A percentile compares a stretch with the other conserved stretches of the same genome.
Conservation (phyloP, 345 rosid genomes). For the Mercurialis annua region DNA sequence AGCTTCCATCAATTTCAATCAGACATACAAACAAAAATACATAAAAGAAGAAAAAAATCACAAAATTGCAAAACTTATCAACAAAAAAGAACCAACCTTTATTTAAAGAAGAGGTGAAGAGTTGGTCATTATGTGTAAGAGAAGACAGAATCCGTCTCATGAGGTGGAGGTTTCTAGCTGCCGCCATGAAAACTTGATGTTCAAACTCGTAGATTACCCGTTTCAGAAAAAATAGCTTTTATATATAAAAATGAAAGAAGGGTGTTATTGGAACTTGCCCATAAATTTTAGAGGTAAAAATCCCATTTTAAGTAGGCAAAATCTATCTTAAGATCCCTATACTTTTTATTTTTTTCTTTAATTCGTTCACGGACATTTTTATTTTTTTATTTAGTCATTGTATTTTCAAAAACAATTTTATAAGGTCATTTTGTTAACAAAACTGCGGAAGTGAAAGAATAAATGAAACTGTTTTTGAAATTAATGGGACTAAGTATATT, state of each 20-base stretch:
- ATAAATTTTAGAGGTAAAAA: too few relatives aligned
- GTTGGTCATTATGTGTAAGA: constrained; percentile 9
- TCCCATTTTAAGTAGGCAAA: too few relatives aligned
- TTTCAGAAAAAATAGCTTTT: not conserved
- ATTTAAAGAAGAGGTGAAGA: constrained; percentile 4
- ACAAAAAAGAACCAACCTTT: constrained; percentile 21
- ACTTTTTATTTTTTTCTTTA: too few relatives aligned
- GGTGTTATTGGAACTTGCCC: not conserved
- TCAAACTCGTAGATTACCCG: not conserved
- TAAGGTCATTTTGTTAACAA: too few relatives aligned
- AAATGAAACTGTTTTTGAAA: too few relatives aligned
- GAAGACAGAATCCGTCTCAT: constrained; percentile 33
- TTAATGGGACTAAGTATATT: too few relatives aligned
- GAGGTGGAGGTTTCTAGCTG: constrained; percentile 25
- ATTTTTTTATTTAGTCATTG: too few relatives aligned
- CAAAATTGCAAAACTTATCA: not conserved
- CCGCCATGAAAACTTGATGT: constrained; percentile 16
- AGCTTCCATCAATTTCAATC: not conserved
- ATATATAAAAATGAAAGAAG: not conserved
- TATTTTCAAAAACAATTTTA: too few relatives aligned
- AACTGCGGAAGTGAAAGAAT: too few relatives aligned
- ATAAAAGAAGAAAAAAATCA: not conserved
- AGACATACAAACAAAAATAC: not conserved
- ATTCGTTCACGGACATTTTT: too few relatives aligned
- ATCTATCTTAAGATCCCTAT: too few relatives aligned